Evolutionary conservation across 2,329 filamentous ascomycete species (phyloP).

Genomic region (Apiospora pterosperma): DNA sequence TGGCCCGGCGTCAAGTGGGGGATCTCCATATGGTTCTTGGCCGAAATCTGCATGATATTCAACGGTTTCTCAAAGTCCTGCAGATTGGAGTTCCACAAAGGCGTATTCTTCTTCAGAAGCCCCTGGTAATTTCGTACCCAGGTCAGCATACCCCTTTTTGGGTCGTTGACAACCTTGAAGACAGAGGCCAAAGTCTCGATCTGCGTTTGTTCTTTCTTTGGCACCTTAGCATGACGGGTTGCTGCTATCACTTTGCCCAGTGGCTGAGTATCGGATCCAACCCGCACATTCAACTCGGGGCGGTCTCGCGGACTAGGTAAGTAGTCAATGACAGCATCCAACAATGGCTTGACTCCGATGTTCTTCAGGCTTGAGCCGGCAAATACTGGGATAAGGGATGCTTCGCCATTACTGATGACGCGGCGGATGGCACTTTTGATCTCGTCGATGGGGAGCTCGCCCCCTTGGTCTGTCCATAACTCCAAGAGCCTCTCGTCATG

Average conservation of each 20-base stretch:
- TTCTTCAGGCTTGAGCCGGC: slow-evolving; percentile 91
- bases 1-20: slow-evolving; percentile 78
- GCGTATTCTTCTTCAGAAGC: slow-evolving; percentile 66
- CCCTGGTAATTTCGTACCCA: slow-evolving; percentile 93
- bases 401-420: slow-evolving; percentile 64
- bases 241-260: slow-evolving; percentile 36
- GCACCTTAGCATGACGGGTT: slow-evolving; percentile 20
- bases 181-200: slow-evolving; percentile 59
- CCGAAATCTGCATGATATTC: slow-evolving; percentile 84
- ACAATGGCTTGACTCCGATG: slow-evolving; percentile 86
- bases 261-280: slow-evolving; percentile 53
- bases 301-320: slow-evolving; percentile 79
- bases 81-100: slow-evolving; percentile 85
- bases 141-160: slow-evolving; percentile 80
- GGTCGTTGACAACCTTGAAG: slow-evolving; percentile 93
- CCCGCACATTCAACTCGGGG: slow-evolving; percentile 72
- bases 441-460: slow-evolving; percentile 65
- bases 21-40: slow-evolving; percentile 81
- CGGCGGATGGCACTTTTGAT: slow-evolving; percentile 73
- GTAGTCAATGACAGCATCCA: slow-evolving; percentile 85
- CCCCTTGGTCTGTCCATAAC: slow-evolving; percentile 73
- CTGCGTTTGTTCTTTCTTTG: slow-evolving; percentile 29
- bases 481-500: slow-evolving; percentile 86
- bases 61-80: slow-evolving; percentile 75
- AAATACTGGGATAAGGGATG: slow-evolving; percentile 79